Conservation (phyloP, 208 protist genomes). For the Hexamita inflata region DNA sequence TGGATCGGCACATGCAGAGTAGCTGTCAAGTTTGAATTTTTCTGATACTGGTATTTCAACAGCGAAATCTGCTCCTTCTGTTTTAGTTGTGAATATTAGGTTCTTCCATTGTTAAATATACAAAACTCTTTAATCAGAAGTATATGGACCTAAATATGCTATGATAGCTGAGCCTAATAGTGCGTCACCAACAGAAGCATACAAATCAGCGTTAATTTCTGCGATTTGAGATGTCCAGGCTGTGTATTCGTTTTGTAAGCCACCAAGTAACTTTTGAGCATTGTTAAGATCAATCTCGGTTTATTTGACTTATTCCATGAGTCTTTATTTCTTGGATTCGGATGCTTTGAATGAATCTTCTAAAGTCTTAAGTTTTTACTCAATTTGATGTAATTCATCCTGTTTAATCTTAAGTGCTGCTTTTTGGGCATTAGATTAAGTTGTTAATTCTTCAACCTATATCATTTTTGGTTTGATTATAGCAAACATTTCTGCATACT, state of each 20-base stretch:
- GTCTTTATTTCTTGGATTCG: conserved; percentile 18
- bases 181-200: background rate
- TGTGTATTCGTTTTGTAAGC: conserved; percentile 76
- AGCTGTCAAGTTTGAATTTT: background rate
- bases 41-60: background rate
- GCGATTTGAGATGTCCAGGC: conserved; percentile 67
- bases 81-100: background rate
- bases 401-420: conserved; percentile 65
- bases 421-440: conserved; percentile 65
- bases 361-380: conserved; percentile 55
- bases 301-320: conserved; percentile 38
- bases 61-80: background rate
- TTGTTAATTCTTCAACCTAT: conserved; percentile 65
- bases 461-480: conserved; percentile 74
- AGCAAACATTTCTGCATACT: conserved; percentile 71
- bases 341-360: conserved; percentile 38
- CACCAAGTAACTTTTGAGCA: conserved; percentile 69
- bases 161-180: conserved; percentile 81
- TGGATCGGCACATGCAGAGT: conserved; percentile 42
- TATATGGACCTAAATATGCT: conserved; percentile 86
- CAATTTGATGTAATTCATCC: conserved; percentile 55
- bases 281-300: conserved; percentile 41
- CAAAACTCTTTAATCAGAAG: conserved; percentile 63
- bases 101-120: conserved; percentile 9
- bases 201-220: background rate